Evolutionary conservation across 345 rosid species (phyloP).

Genomic region (Populus nigra): DNA sequence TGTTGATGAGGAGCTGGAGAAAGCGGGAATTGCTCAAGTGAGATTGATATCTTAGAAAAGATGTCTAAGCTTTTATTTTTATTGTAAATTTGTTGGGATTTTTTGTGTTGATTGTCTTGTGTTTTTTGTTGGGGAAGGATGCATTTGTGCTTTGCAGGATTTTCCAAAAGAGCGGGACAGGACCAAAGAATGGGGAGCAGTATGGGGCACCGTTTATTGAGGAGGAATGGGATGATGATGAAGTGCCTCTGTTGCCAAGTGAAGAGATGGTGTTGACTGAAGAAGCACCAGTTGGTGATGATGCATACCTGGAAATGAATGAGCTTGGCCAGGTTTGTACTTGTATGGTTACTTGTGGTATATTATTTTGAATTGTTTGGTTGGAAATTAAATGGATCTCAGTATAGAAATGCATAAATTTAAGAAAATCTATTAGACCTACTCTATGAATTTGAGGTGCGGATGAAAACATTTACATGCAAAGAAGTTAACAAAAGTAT

Average conservation of each 20-base stretch:
- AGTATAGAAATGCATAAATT: background rate
- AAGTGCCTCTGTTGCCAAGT: constrained; percentile 43
- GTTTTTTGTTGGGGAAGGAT: constrained; percentile 48
- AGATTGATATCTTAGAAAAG: constrained; percentile 20
- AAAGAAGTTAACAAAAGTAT: background rate
- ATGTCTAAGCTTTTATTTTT: background rate
- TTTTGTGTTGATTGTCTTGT: background rate
- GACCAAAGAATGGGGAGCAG: constrained; percentile 95
- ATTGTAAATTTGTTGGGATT: background rate
- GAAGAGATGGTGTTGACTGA: constrained; percentile 38
- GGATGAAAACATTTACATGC: background rate
- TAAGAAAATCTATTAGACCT: background rate
- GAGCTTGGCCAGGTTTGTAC: constrained; percentile 62
- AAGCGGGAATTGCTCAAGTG: constrained; percentile 63
- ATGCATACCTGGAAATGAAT: constrained; percentile 45
- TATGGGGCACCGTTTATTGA: constrained; percentile 95
- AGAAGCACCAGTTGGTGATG: constrained; percentile 43
- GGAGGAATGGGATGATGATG: constrained; percentile 92
- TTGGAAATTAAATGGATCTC: background rate
- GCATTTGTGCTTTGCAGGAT: constrained; percentile 85
- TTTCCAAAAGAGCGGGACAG: constrained; percentile 92
- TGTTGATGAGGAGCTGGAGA: constrained; percentile 52
- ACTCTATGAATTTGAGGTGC: background rate
- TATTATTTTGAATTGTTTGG: background rate
- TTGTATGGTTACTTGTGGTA: background rate